Evolutionary conservation across 805 yeast species (phyloP).

Genomic region (Ogataea chonburiensis): DNA sequence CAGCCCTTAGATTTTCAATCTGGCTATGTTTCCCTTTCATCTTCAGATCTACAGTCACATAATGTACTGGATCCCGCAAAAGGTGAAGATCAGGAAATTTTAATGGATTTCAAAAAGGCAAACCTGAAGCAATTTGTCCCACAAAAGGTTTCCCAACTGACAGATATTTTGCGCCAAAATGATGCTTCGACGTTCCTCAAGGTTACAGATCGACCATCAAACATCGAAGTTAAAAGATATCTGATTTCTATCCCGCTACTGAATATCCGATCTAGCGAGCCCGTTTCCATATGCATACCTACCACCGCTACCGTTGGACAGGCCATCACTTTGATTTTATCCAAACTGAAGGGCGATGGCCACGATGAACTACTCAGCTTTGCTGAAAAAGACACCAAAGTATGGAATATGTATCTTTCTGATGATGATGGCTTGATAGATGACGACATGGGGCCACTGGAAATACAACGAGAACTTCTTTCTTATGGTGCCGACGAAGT

Average conservation of each 20-base stretch:
- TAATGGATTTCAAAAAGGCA: no score
- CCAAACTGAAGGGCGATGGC: conserved; percentile 27
- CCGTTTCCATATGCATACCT: neutral
- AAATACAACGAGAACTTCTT: conserved; percentile 59
- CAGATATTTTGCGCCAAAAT: no score
- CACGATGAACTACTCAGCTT: no score
- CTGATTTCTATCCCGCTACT: neutral
- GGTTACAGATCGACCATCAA: no score
- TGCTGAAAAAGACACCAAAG: conserved; percentile 46
- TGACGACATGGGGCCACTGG: conserved; percentile 88
- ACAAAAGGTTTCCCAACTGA: no score
- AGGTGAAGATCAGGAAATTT: no score
- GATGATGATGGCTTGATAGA: conserved; percentile 95
- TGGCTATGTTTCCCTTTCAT: no score
- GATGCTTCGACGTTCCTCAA: no score
- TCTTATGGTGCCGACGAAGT: conserved; percentile 82
- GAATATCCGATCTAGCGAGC: neutral
- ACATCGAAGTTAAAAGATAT: neutral
- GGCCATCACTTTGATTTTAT: conserved; percentile 24
- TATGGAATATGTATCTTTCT: conserved; percentile 78
- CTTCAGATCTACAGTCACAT: no score
- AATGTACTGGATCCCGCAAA: no score
- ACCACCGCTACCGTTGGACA: neutral
- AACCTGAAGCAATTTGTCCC: no score
- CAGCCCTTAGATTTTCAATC: no score